Conservation (phyloP, 106 monocot genomes). For the Posidonia australis region DNA sequence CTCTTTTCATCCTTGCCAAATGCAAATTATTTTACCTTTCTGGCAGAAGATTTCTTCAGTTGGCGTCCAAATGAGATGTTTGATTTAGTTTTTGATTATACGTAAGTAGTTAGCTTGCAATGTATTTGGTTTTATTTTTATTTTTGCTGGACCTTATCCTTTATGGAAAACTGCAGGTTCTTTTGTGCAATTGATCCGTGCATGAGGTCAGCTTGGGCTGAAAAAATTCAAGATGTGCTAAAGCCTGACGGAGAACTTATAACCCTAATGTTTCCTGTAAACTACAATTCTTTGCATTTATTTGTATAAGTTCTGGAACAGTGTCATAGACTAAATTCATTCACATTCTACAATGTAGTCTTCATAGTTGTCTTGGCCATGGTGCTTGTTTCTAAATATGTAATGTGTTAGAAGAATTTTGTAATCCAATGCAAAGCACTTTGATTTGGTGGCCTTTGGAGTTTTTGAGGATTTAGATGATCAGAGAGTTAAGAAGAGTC, state of each 20-base stretch:
- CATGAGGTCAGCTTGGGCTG: constrained; percentile 67
- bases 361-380: too few relatives aligned
- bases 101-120: constrained; percentile 32
- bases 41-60: constrained; percentile 73
- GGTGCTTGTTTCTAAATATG: too few relatives aligned
- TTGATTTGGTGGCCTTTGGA: too few relatives aligned
- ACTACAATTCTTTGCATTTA: not conserved
- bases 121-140: not conserved
- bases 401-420: too few relatives aligned
- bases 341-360: too few relatives aligned
- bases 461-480: too few relatives aligned
- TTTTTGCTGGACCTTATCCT: not conserved
- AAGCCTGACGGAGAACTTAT: constrained; percentile 84
- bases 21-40: constrained; percentile 40
- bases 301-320: not conserved
- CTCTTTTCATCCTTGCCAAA: constrained; percentile 26
- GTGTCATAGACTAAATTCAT: not conserved
- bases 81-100: constrained; percentile 83
- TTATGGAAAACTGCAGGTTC: constrained; percentile 35
- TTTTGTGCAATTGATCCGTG: constrained; percentile 79
- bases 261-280: constrained; percentile 70
- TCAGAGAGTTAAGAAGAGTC: too few relatives aligned
- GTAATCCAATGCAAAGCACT: too few relatives aligned
- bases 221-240: constrained; percentile 40
- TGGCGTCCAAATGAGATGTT: constrained; percentile 58